Percentiles rank a stretch among this genome's conserved stretches.
phyloP scores from a whole-genome alignment of 2,329 filamentous ascomycete genomes.

The Epicoccum sorghinum region DNA sequence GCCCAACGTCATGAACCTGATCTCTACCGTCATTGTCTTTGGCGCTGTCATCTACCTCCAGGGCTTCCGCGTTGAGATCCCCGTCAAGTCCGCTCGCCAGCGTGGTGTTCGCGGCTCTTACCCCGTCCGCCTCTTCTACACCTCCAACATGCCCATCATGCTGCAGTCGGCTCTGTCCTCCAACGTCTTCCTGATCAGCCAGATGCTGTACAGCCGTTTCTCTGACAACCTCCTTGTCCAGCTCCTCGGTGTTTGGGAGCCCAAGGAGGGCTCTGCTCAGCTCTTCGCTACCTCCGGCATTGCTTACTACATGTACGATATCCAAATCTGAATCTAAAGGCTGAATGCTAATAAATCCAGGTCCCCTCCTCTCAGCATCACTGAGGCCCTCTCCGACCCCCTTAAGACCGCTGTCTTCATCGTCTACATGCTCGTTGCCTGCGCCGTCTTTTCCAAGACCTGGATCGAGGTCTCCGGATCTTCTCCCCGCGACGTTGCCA shows the following conservation, averaged over 20 bases:
- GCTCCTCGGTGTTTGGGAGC: conserved; percentile 98
- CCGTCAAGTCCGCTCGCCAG: conserved; percentile 98
- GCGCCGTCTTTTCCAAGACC: conserved; percentile 98
- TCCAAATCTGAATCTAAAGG: background rate
- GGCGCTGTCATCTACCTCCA: conserved; percentile 98
- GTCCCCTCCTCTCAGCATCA: conserved; percentile 95
- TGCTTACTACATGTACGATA: conserved; percentile 88
- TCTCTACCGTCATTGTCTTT: conserved; percentile 92
- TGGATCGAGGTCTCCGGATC: conserved; percentile 99
- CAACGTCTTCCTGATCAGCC: conserved; percentile 98
- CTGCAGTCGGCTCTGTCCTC: conserved; percentile 97
- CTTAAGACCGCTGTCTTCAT: conserved; percentile 97
- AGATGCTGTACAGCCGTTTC: conserved; percentile 99
- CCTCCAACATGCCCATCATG: conserved; percentile 99
- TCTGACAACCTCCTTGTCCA: conserved; percentile 98
- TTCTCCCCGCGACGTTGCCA: conserved; percentile 95
- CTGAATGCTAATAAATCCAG: conserved; percentile 29
- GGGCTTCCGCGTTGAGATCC: conserved; percentile 99
- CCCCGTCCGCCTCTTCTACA: conserved; percentile 99
- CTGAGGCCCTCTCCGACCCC: conserved; percentile 93
- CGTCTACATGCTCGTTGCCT: conserved; percentile 96
- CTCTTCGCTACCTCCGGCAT: conserved; percentile 92
- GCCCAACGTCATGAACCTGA: conserved; percentile 98
- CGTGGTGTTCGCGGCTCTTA: conserved; percentile 98
- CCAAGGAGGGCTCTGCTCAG: conserved; percentile 93